A percentile compares a stretch with the other conserved stretches of the same genome.
Evolutionary conservation across 495 filamentous ascomycete genomes (phyloP).

Genomic region (Staphylotrichum longicolle): DNA sequence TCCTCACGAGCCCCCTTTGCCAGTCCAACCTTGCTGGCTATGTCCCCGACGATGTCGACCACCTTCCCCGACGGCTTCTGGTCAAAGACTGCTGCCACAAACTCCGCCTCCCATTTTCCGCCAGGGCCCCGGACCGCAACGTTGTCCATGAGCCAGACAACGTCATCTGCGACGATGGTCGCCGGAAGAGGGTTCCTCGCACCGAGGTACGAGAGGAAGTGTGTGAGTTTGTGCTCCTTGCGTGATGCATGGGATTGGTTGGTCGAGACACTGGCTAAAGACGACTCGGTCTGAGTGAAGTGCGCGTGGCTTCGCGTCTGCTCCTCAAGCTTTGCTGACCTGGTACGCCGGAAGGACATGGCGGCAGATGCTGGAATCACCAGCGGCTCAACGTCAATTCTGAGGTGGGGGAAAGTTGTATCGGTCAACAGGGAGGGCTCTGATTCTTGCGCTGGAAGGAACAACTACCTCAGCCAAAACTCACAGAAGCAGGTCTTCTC

Average conservation of each 20-base stretch:
- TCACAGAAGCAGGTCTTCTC: too few species aligned
- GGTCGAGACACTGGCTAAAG: conserved; percentile 30
- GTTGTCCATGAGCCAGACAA: conserved; percentile 89
- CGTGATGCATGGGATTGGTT: conserved; percentile 25
- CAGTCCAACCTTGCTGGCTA: conserved; percentile 70
- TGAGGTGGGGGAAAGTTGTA: too few species aligned
- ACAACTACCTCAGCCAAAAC: too few species aligned
- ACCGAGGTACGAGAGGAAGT: conserved; percentile 49
- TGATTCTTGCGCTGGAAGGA: too few species aligned
- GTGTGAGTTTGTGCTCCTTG: conserved; percentile 28
- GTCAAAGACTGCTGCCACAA: conserved; percentile 76
- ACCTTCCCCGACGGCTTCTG: conserved; percentile 63
- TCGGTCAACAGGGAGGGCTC: too few species aligned
- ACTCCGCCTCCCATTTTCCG: conserved; percentile 70
- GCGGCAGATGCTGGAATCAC: not conserved
- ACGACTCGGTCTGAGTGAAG: conserved; percentile 45
- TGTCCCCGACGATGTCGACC: conserved; percentile 63
- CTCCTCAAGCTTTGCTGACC: conserved; percentile 28
- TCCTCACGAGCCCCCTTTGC: conserved; percentile 61
- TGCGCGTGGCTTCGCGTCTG: conserved; percentile 42
- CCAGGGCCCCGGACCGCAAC: conserved; percentile 64
- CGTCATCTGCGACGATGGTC: conserved; percentile 49
- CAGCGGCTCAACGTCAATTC: too few species aligned
- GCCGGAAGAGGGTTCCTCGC: conserved; percentile 44
- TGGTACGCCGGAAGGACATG: conserved; percentile 11